These are phyloP conservation scores for Zygosaccharomyces rouxii DNA, from an alignment of 805 yeast species.

Conservation along the genomic window DNA sequence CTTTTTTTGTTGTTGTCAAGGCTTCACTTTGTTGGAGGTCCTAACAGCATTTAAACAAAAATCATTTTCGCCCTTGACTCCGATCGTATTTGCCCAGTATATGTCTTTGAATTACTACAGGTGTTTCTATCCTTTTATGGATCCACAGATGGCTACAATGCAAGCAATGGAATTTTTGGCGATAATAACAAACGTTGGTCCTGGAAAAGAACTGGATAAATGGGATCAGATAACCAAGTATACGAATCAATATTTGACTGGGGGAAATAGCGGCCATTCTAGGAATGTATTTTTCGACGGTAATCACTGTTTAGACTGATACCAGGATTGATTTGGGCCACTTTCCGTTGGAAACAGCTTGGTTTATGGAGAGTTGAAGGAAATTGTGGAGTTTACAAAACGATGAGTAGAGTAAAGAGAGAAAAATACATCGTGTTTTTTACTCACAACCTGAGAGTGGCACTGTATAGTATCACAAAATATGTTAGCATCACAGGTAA, in stretches of 20 bases:
- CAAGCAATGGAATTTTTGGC: neutral
- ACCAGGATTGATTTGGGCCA: neutral
- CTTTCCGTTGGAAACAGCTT: neutral
- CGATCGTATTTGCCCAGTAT: neutral
- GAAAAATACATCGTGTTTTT: neutral
- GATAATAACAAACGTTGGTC: neutral
- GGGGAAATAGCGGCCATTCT: neutral
- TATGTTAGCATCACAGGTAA: neutral
- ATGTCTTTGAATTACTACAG: neutral
- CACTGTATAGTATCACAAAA: neutral
- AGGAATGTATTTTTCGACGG: conserved; percentile 2
- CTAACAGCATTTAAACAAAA: neutral
- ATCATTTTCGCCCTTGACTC: neutral
- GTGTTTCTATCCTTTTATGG: neutral
- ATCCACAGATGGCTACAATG: neutral
- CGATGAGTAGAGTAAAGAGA: neutral
- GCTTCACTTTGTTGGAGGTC: neutral
- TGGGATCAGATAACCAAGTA: conserved; percentile 5
- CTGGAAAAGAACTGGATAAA: neutral
- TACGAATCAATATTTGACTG: conserved; percentile 1
- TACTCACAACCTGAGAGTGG: neutral
- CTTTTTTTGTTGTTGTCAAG: neutral
- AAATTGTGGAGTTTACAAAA: neutral
- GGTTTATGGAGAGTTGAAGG: neutral
- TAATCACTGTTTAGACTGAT: conserved; percentile 1